Evolutionary conservation across 805 yeast species (phyloP), one percentile per base, ranked within the genome.

Genomic region (Kluyveromyces aestuarii): DNA sequence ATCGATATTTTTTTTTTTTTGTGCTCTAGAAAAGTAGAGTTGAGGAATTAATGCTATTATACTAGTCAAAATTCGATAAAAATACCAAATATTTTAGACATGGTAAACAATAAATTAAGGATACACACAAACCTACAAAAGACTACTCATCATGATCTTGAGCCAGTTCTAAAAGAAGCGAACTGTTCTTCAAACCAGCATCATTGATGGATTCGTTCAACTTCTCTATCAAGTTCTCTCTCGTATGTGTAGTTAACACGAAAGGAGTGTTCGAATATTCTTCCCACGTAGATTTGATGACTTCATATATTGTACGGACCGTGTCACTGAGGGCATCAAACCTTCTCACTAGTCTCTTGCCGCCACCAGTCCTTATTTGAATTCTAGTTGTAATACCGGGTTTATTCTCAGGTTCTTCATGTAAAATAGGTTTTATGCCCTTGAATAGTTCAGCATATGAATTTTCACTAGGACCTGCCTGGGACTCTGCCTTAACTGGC

Each of bases 331-430:
- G 58, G 2, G 55, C 52, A 8, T 68, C 66, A 56, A 91, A 85
- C 50, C 87, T 76, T 51, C 87, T 82, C 10, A 91, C 83, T 11
- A 83, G 68, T 50, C 97, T 73, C 43, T 81, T 76, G n/a, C 98
- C 97, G 58, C 83, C 87, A 16, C 90, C 93, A 27, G 87, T 76
- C 50, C 96, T 74, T n/a, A 93, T 76, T 66, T 93, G 98, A 25
- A 93, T 77, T 57, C 96, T 73, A 0, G 96, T 87, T 0, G 81
- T 72, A 8, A 72, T 66, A 0, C 79, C 75, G 10, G 76, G 81
- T 6, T 67, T 61, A 2, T 70, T 61, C 1, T 76, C 64, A 0
- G 96, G 95, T 58, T 89, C 96, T 0, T 70, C 69, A 49, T 80
- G 79, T 40, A 73, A 74, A 1, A 60, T 55, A 0, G 90, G 73